Evolutionary conservation across 2,329 filamentous ascomycete genomes (phyloP), one percentile per base, ranked within the genome.

Genomic region (Fusarium sp.): DNA sequence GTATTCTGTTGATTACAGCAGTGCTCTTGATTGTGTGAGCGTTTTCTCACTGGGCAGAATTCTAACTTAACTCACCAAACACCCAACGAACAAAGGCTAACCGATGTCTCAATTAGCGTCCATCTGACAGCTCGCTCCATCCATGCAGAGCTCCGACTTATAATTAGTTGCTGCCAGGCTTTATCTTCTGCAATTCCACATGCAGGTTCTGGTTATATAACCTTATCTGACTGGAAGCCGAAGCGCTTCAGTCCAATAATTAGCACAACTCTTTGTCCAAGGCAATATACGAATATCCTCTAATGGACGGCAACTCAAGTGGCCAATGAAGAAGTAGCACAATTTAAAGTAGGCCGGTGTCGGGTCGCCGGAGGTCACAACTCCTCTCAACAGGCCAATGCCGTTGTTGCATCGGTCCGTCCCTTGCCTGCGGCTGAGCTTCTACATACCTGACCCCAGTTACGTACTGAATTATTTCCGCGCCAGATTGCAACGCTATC

Each of bases 381-480:
- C 22, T 15, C 13, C 41, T 28, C 26, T 26, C 9, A 54, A 39
- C 14, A 26, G 37, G 20, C 56, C 56, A 66, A 62, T 61, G 39
- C 35, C 35, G 41, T 33, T n/a, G 62, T 40, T 53, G 50, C 30
- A n/a, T 52, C 66, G 66, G 56, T 70, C 66, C 56, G 56, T 67
- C 66, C 66, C 66, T 70, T 63, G 33, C 43, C 56, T 64, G 52
- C 61, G 60, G 61, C 61, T 64, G 61, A 65, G 24, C 43, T n/a
- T 24, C 14, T 47, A 30, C 45, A 52, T 47, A 37, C 44, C 46
- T 48, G 20, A 39, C 43, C 51, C 50, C 30, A 15, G 60, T 41
- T 41, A 47, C 45, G 41, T 26, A 50, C 19, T 26, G 19, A 41
- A 39, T 22, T n/a, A 48, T 37, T 45, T 49, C 28, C 22, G n/a